These are phyloP conservation scores for Houttuynia cordata DNA, from an alignment of 164 flowering plant genomes.

Conservation along the genomic window DNA sequence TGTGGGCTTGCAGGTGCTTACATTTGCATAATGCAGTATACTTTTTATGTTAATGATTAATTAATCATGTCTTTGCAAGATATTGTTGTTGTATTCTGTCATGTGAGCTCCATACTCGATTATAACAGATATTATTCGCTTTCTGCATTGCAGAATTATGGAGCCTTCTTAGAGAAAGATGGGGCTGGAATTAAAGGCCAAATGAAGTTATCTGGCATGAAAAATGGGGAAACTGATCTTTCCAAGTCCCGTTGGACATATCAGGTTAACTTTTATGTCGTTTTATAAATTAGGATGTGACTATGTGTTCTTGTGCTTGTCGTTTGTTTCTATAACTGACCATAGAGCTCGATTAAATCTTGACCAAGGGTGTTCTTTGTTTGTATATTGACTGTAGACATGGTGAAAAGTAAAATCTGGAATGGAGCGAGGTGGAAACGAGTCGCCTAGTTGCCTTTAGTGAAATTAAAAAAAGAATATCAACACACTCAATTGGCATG, in stretches of 20 bases:
- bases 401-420: too few species aligned
- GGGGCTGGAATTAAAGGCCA: constrained; percentile 84
- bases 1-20: constrained; percentile 80
- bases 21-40: neutral
- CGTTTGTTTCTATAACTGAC: neutral
- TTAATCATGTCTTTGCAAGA: neutral
- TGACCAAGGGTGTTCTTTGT: too few species aligned
- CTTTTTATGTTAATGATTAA: neutral
- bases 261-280: constrained; percentile 48
- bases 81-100: neutral
- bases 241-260: constrained; percentile 55
- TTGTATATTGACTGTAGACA: too few species aligned
- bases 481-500: too few species aligned
- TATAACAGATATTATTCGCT: neutral
- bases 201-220: constrained; percentile 48
- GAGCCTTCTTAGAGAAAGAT: constrained; percentile 84
- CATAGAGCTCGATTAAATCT: too few species aligned
- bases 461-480: too few species aligned
- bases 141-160: constrained; percentile 58
- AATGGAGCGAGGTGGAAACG: too few species aligned
- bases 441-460: too few species aligned
- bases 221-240: constrained; percentile 55
- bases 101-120: neutral
- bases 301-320: neutral
- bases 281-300: too few species aligned